Base-by-base conservation (phyloP, 2,329 filamentous ascomycete species). In the Hypocreales sp. region DNA sequence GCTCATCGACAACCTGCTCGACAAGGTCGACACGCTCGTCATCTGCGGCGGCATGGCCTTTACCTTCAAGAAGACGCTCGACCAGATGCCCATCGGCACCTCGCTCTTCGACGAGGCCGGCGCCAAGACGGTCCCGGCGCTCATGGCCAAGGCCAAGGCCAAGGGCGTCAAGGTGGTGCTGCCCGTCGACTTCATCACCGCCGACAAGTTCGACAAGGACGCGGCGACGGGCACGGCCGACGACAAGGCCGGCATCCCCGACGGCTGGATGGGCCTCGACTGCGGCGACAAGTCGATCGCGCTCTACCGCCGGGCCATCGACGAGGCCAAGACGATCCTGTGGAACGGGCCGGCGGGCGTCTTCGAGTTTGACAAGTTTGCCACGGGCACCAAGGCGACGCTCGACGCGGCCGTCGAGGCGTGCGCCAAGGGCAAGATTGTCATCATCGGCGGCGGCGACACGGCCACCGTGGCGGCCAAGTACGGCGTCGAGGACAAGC, bases 21-120 rank as follows among this genome's bases (percentile, higher is more conserved):
- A 84, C 60, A 95, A 98, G 72, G 86, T 98, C 57, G 72, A 98
- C 71, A 90, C 78, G 55, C 72, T 98, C 40, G 79, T 98, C 59
- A 79, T 98, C 60, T 93, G 87, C 55, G 90, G 90, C 51, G 90
- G 67, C 46, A 98, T 98, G 90, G 86, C 90, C 37, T 98, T 95
- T 66, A 98, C 90, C 45, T 98, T 98, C 73, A 95, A 95, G 72
- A 98, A 98, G 73, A 87, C 83, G n/a, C 71, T 95, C 31, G 72
- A 94, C 60, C 67, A 71, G 51, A 76, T 95, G 48, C 70, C 76
- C 56, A 98, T 98, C 41, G 90, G 90, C 35, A 75, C 75, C 64
- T 90, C 67, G 28, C 70, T 98, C 46, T 98, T 92, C 53, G 90
- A 98, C 46, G 82, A 94, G 65, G 78, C 78, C 28, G 90, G 90